These are phyloP conservation scores for Bipolaris victoriae DNA, from an alignment of 2,329 filamentous ascomycete genomes.

Conservation along the genomic window DNA sequence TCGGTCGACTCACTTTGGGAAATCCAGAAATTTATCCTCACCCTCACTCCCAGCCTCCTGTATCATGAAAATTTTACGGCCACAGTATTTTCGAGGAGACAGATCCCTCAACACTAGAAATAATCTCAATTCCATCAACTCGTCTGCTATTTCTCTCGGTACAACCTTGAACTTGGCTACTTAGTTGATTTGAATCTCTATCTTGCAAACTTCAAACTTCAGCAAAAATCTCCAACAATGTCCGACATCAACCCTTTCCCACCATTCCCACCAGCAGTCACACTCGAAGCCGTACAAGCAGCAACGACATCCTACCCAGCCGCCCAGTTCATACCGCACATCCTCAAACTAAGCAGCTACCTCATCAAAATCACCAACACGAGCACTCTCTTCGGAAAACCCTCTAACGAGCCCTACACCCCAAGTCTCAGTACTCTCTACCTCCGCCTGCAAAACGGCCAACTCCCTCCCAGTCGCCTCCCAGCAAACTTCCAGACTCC, in stretches of 20 bases:
- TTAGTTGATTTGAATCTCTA: background rate
- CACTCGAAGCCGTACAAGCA: slow-evolving; percentile 19
- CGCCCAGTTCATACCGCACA: slow-evolving; percentile 26
- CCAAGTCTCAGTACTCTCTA: slow-evolving; percentile 37
- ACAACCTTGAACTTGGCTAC: background rate
- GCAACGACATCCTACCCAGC: slow-evolving; percentile 10
- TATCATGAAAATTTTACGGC: slow-evolving; percentile 5
- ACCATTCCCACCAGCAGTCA: slow-evolving; percentile 23
- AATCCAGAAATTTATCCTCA: slow-evolving; percentile 19
- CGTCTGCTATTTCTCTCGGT: background rate
- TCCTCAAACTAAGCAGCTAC: slow-evolving; percentile 25
- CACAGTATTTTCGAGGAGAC: background rate
- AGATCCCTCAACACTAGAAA: background rate
- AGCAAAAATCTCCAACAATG: slow-evolving; percentile 4
- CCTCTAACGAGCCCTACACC: slow-evolving; percentile 29
- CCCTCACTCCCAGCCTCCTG: slow-evolving; percentile 22
- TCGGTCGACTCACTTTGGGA: slow-evolving; percentile 5
- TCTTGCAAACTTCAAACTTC: background rate
- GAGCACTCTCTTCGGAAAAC: slow-evolving; percentile 18
- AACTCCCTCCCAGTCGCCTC: slow-evolving; percentile 23
- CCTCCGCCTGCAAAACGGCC: slow-evolving; percentile 44
- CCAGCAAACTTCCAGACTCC: slow-evolving; percentile 19
- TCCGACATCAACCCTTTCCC: slow-evolving; percentile 14
- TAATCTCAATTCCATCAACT: background rate
- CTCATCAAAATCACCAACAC: slow-evolving; percentile 18